These are phyloP conservation scores for Geotrichum candidum DNA, from an alignment of 1,139 yeast genomes.

Conservation along the genomic window DNA sequence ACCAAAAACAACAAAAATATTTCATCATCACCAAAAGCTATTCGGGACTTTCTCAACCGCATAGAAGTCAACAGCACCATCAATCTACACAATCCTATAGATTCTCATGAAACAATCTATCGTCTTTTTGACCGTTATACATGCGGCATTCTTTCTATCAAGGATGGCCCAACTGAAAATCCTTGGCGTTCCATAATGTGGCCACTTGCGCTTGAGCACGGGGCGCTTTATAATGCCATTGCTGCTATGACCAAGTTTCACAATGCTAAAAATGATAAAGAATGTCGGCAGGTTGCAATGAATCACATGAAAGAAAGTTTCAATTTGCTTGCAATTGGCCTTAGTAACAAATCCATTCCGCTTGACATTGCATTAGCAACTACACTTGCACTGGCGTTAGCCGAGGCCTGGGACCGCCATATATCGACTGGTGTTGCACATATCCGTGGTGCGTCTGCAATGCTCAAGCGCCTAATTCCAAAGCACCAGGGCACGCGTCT, in stretches of 20 bases:
- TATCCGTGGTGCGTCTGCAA: slow-evolving; percentile 58
- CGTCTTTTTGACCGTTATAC: slow-evolving; percentile 42
- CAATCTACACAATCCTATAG: slow-evolving; percentile 8
- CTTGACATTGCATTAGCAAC: slow-evolving; percentile 64
- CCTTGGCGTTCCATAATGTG: slow-evolving; percentile 60
- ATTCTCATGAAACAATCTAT: slow-evolving; percentile 28
- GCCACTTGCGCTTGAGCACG: slow-evolving; percentile 49
- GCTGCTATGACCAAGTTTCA: slow-evolving; percentile 65
- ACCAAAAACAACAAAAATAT: neutral
- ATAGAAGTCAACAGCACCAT: neutral
- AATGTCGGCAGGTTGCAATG: slow-evolving; percentile 46
- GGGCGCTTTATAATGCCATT: slow-evolving; percentile 55
- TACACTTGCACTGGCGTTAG: slow-evolving; percentile 55
- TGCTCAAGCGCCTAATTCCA: slow-evolving; percentile 39
- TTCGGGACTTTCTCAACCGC: slow-evolving; percentile 6
- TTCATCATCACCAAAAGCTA: neutral
- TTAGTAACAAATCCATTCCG: slow-evolving; percentile 45
- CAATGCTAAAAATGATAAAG: slow-evolving; percentile 45
- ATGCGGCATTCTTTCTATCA: slow-evolving; percentile 57
- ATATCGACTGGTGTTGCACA: slow-evolving; percentile 63
- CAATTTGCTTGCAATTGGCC: slow-evolving; percentile 52
- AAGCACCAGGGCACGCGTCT: slow-evolving; percentile 19
- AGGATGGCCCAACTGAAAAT: slow-evolving; percentile 57
- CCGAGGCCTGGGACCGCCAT: slow-evolving; percentile 66
- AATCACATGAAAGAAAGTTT: slow-evolving; percentile 56